Evolutionary conservation across 768 basidiomycete species (phyloP), one percentile per base, ranked within the genome.

Genomic region (Pisolithus microcarpus): DNA sequence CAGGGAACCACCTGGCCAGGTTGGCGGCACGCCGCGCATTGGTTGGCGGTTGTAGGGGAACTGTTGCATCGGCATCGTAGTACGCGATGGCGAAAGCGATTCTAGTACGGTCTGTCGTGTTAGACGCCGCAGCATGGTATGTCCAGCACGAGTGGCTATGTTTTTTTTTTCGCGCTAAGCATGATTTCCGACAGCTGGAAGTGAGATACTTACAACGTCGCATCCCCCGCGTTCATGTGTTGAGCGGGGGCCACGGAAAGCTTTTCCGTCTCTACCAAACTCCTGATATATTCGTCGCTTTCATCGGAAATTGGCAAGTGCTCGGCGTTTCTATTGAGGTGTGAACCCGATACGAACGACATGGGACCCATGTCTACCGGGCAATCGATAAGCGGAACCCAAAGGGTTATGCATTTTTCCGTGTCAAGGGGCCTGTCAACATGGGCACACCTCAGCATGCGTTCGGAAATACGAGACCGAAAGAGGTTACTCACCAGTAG

Each of bases 141-240:
- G 50, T 51, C 50, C 50, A 51, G 15, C 50, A 51, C 13, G 50
- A 51, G 50, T 51, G 50, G 43, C 50, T 51, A 39, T 38, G 13
- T 23, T 2, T 23, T 23, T 23, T 28, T 24, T 28, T 11, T n/a
- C 19, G 15, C 8, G n/a, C 10, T 48, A 9, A 48, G 46, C 19
- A 23, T 34, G 37, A 18, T 26, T 36, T 37, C 19, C 30, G 16
- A 6, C 16, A 36, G 36, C 10, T 23, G 31, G 15, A 16, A 8
- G 7, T 4, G 10, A 36, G 19, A 13, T 21, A 45, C 50, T 51
- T 34, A 51, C 50, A 51, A 51, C 3, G 43, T 51, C 6, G 50
- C 50, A 37, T 51, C 50, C 15, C 50, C 50, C 11, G 50, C 50
- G 11, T 44, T 51, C 50, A 51, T 51, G 43, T 44, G 21, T 44